Percentiles rank a stretch among this genome's conserved stretches.
Evolutionary conservation across 345 rosid species (phyloP).

Genomic region (Eucalyptus tenuipes): DNA sequence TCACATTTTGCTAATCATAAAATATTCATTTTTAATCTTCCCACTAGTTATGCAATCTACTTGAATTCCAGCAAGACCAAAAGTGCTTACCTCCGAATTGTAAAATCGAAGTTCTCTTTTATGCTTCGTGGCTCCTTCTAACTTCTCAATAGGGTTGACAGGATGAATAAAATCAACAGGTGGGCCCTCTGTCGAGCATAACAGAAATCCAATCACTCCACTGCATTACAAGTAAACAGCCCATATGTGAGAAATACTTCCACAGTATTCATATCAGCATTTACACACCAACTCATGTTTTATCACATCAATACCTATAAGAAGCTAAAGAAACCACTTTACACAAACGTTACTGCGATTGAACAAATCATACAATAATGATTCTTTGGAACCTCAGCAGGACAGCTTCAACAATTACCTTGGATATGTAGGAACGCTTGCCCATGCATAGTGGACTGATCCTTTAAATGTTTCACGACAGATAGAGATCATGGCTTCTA

Average conservation of each 20-base stretch:
- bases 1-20: background rate
- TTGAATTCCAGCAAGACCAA: background rate
- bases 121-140: constrained; percentile 52
- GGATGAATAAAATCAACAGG: constrained; percentile 77
- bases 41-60: background rate
- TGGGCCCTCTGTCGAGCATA: constrained; percentile 77
- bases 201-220: constrained; percentile 80
- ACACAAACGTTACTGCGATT: background rate
- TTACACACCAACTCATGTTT: background rate
- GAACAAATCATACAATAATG: background rate
- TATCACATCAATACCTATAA: background rate
- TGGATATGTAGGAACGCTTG: constrained; percentile 95
- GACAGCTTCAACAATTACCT: constrained; percentile 25
- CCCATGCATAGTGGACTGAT: constrained; percentile 88
- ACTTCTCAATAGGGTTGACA: constrained; percentile 78
- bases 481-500: constrained; percentile 66
- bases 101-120: constrained; percentile 67
- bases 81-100: constrained; percentile 58
- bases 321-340: background rate
- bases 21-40: background rate
- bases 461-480: constrained; percentile 75
- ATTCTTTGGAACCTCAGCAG: background rate
- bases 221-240: constrained; percentile 18
- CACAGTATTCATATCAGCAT: background rate
- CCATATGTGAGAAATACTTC: background rate